Percentiles rank a stretch among this genome's conserved stretches.
Evolutionary conservation across 2,329 filamentous ascomycete species (phyloP).

Genomic region (Metarhizium brunneum): DNA sequence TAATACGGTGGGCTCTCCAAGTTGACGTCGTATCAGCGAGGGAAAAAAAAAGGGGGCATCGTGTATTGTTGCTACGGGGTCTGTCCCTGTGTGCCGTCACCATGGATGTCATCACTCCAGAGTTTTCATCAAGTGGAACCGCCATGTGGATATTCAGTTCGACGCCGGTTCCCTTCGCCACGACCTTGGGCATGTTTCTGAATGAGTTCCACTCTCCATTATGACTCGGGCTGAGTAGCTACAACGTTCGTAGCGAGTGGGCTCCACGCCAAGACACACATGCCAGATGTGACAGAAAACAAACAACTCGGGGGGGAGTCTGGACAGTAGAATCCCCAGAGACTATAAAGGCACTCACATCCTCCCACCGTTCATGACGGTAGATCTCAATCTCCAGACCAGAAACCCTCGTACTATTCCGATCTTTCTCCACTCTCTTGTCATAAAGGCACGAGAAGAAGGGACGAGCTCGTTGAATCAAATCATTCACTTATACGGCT

Average conservation of each 20-base stretch:
- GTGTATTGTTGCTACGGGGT: neutral
- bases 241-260: slow-evolving; percentile 3
- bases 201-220: slow-evolving; percentile 1
- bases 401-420: too few relatives aligned
- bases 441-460: neutral
- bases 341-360: slow-evolving; percentile 21
- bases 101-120: neutral
- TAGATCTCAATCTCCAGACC: slow-evolving; percentile 11
- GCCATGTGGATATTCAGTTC: slow-evolving; percentile 10
- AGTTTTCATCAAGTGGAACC: slow-evolving; percentile 11
- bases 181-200: neutral
- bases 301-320: slow-evolving; percentile 1
- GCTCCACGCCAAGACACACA: slow-evolving; percentile 4
- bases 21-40: neutral
- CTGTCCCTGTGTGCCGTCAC: slow-evolving; percentile 5
- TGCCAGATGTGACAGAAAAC: neutral
- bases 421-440: neutral
- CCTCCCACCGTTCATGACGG: slow-evolving; percentile 32
- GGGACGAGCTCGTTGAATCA: neutral
- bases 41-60: neutral
- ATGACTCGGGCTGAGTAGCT: slow-evolving; percentile 2
- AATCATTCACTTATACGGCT: neutral
- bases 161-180: neutral
- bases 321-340: neutral
- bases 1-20: neutral